A percentile compares a stretch with the other conserved stretches of the same genome.
Conservation (phyloP, 345 rosid genomes). For the Fremontodendron californicum region DNA sequence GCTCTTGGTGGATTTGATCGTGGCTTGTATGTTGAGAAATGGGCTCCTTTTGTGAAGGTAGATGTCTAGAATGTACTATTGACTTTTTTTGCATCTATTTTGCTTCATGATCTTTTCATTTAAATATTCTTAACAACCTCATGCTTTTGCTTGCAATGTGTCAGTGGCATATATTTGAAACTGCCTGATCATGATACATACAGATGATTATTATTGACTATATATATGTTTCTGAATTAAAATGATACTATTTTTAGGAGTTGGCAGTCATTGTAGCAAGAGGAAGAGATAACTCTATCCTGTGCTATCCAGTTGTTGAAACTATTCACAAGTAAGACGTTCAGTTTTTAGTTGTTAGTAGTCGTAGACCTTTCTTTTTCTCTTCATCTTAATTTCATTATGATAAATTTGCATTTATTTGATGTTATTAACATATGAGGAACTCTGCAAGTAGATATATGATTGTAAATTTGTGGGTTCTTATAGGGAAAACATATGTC, state of each 20-base stretch:
- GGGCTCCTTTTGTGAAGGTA: conserved; percentile 90
- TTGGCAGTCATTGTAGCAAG: conserved; percentile 93
- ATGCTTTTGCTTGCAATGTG: not conserved
- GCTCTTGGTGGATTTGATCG: conserved; percentile 82
- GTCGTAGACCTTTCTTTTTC: not conserved
- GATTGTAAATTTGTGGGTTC: conserved; percentile 11
- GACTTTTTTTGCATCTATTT: not conserved
- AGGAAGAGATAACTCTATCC: conserved; percentile 77
- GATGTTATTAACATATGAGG: not conserved
- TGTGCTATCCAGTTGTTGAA: conserved; percentile 90
- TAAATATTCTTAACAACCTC: not conserved
- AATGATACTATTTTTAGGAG: conserved; percentile 39
- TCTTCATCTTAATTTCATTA: conserved; percentile 4
- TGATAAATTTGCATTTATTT: not conserved
- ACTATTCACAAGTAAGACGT: conserved; percentile 76
- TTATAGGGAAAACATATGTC: conserved; percentile 89
- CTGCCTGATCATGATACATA: not conserved
- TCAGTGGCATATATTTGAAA: not conserved
- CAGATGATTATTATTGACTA: not conserved
- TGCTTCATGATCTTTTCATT: not conserved
- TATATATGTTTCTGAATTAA: not conserved
- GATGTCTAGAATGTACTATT: conserved; percentile 12
- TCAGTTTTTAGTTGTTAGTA: conserved; percentile 5
- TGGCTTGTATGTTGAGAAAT: conserved; percentile 89
- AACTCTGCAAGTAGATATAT: conserved; percentile 7